phyloP scores from a whole-genome alignment of 2,329 filamentous ascomycete genomes.

The Penicillium sclerotiorum region DNA sequence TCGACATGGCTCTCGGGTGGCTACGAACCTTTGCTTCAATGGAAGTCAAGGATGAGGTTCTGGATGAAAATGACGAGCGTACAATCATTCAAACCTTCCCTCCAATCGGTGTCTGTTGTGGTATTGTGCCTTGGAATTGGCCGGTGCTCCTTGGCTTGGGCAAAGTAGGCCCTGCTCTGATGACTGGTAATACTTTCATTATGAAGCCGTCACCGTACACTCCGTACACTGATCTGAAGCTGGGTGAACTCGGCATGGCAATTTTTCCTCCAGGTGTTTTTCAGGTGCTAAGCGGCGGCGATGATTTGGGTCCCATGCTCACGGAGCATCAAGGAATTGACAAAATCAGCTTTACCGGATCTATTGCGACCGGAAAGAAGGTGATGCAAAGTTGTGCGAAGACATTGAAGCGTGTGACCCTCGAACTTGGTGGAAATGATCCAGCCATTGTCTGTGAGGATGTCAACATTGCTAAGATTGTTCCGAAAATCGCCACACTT shows the following conservation, averaged over 20 bases:
- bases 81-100: slow-evolving; percentile 38
- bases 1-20: slow-evolving; percentile 29
- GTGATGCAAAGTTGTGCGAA: slow-evolving; percentile 54
- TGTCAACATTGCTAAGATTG: slow-evolving; percentile 52
- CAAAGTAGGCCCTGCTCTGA: slow-evolving; percentile 54
- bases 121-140: slow-evolving; percentile 65
- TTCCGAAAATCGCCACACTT: no score
- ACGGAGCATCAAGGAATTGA: slow-evolving; percentile 58
- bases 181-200: slow-evolving; percentile 59
- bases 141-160: slow-evolving; percentile 46
- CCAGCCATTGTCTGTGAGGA: slow-evolving; percentile 58
- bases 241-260: slow-evolving; percentile 53
- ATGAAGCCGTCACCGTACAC: slow-evolving; percentile 55
- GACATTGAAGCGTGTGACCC: slow-evolving; percentile 58
- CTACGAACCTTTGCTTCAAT: slow-evolving; percentile 25
- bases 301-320: slow-evolving; percentile 57
- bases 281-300: slow-evolving; percentile 58
- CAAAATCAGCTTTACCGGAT: slow-evolving; percentile 64
- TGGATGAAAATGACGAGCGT: slow-evolving; percentile 50
- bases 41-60: slow-evolving; percentile 50
- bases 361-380: slow-evolving; percentile 53
- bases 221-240: slow-evolving; percentile 59
- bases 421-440: slow-evolving; percentile 60
- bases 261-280: slow-evolving; percentile 60
- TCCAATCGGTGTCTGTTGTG: slow-evolving; percentile 49